Percentiles rank a stretch among this genome's conserved stretches.
These are phyloP conservation scores for Agroathelia rolfsii DNA, from an alignment of 1,284 basidiomycete genomes.

Conservation along the genomic window DNA sequence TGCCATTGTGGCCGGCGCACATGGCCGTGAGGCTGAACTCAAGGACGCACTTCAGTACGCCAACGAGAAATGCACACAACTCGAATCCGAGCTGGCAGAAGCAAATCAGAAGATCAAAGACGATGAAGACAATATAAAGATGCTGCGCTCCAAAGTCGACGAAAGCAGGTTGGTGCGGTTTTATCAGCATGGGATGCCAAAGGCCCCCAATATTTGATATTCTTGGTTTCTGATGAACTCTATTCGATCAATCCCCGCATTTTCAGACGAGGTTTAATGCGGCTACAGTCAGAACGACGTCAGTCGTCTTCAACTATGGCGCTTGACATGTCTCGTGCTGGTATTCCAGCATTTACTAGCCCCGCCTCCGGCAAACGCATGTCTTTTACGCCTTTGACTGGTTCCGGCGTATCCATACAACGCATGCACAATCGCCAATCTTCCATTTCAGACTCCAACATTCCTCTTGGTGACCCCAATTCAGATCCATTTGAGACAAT, in stretches of 20 bases:
- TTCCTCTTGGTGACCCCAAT: conserved; percentile 22
- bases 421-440: conserved; percentile 15
- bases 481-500: conserved; percentile 17
- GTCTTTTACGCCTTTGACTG: conserved; percentile 63
- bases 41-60: conserved; percentile 51
- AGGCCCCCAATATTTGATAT: too few relatives aligned
- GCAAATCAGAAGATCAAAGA: conserved; percentile 55
- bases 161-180: conserved; percentile 60
- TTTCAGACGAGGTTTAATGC: conserved; percentile 74
- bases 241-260: conserved; percentile 7
- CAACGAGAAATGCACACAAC: conserved; percentile 50
- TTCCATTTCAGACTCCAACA: conserved; percentile 20
- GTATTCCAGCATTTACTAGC: conserved; percentile 24
- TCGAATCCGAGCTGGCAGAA: conserved; percentile 52
- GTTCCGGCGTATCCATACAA: conserved; percentile 32
- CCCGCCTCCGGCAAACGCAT: conserved; percentile 50
- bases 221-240: conserved; percentile 5
- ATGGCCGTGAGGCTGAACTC: conserved; percentile 44
- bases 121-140: conserved; percentile 72
- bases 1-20: conserved; percentile 37
- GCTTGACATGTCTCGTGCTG: conserved; percentile 47
- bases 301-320: conserved; percentile 45
- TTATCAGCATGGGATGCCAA: not conserved
- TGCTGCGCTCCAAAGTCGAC: conserved; percentile 82
- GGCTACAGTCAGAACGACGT: conserved; percentile 77